A percentile compares a stretch with the other conserved stretches of the same genome.
Conservation (phyloP, 1,284 basidiomycete species). For the Ustilago cynodontis region DNA sequence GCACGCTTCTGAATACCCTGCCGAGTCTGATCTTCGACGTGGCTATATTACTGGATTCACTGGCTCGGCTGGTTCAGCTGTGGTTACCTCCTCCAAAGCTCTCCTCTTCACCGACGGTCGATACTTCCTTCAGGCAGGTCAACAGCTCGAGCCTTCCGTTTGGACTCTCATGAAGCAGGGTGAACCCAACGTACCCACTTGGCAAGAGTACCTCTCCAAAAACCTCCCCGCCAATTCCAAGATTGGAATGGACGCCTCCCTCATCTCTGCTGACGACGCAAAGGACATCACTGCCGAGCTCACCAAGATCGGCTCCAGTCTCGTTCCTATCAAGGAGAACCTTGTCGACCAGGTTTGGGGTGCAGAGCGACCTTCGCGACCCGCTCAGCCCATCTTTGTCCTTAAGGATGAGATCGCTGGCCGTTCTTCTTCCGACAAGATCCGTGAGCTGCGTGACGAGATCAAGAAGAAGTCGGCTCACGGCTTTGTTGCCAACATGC, state of each 20-base stretch:
- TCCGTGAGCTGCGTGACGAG: conserved; percentile 60
- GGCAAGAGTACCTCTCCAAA: conserved; percentile 73
- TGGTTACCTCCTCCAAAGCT: conserved; percentile 75
- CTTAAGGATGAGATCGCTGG: conserved; percentile 80
- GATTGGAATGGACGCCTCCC: conserved; percentile 65
- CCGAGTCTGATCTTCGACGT: conserved; percentile 78
- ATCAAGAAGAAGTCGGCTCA: conserved; percentile 55
- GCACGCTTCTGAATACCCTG: conserved; percentile 88
- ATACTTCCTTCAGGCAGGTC: conserved; percentile 90
- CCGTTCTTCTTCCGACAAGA: conserved; percentile 58
- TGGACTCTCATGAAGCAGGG: conserved; percentile 94
- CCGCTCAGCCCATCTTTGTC: conserved; percentile 79
- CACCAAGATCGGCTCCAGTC: conserved; percentile 38
- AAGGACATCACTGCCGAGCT: conserved; percentile 52
- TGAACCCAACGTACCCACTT: conserved; percentile 82
- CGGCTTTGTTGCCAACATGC: conserved; percentile 67
- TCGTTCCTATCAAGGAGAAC: conserved; percentile 75
- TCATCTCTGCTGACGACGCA: conserved; percentile 68
- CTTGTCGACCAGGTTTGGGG: conserved; percentile 86
- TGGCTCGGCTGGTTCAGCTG: conserved; percentile 86
- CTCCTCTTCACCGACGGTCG: conserved; percentile 91
- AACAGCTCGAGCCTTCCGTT: conserved; percentile 84
- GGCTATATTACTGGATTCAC: conserved; percentile 91
- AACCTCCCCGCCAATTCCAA: conserved; percentile 47
- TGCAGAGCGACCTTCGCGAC: conserved; percentile 77